A percentile compares a stretch with the other conserved stretches of the same genome.
Conservation (phyloP, 768 basidiomycete species). For the Pleurotus salmoneostramineus region DNA sequence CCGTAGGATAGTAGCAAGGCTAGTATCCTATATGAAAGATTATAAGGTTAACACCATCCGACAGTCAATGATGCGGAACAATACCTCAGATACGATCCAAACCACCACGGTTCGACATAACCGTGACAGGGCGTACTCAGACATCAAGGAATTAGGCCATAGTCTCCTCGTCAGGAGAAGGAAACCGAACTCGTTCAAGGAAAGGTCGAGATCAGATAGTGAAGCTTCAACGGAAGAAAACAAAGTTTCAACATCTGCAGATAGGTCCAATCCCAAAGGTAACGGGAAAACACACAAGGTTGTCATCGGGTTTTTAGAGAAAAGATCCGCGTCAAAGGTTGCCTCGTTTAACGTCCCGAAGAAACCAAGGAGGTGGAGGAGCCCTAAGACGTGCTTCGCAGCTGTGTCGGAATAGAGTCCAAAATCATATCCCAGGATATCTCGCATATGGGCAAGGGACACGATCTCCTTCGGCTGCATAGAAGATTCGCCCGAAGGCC, state of each 20-base stretch:
- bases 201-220: conserved; percentile 65
- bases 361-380: conserved; percentile 61
- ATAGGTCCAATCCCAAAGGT: conserved; percentile 68
- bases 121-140: conserved; percentile 65
- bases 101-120: conserved; percentile 52
- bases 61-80: conserved; percentile 9
- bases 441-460: conserved; percentile 54
- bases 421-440: conserved; percentile 57
- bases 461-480: conserved; percentile 54
- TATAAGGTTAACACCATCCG: conserved; percentile 1
- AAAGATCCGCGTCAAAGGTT: conserved; percentile 31
- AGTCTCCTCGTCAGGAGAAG: conserved; percentile 63
- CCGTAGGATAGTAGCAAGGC: conserved; percentile 60
- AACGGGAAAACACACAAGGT: conserved; percentile 58
- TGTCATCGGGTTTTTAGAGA: conserved; percentile 33
- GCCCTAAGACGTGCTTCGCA: conserved; percentile 49
- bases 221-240: conserved; percentile 70
- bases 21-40: conserved; percentile 49
- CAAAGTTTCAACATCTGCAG: conserved; percentile 68
- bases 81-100: conserved; percentile 76
- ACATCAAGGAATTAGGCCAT: conserved; percentile 72
- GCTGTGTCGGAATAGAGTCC: conserved; percentile 49
- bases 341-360: conserved; percentile 33
- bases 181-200: conserved; percentile 72
- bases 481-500: conserved; percentile 16